Conservation (phyloP, 23 red algal species). For the Pyropia haitanensis region DNA sequence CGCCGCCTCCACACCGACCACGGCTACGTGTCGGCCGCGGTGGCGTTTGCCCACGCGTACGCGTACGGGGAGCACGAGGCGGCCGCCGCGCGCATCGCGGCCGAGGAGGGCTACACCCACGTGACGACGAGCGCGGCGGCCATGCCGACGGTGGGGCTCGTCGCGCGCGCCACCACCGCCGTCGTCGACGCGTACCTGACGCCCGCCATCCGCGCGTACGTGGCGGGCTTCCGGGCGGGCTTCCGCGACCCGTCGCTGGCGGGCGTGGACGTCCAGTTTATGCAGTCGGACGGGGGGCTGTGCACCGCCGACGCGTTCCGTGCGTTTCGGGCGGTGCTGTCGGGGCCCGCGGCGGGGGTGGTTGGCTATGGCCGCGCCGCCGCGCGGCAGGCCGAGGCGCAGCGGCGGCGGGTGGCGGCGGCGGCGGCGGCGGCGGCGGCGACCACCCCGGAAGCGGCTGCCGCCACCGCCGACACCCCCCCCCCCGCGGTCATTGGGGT, state of each 20-base stretch:
- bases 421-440: background rate
- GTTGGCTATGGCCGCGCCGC: conserved; percentile 64
- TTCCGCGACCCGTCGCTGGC: conserved; percentile 36
- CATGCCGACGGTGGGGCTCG: conserved; percentile 86
- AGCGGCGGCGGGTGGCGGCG: background rate
- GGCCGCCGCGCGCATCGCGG: conserved; percentile 28
- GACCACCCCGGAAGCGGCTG: background rate
- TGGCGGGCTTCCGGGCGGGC: conserved; percentile 51
- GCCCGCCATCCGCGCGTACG: conserved; percentile 62
- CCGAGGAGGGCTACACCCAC: conserved; percentile 47
- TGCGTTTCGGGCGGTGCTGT: conserved; percentile 82
- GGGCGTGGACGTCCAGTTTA: conserved; percentile 80
- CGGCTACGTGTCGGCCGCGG: conserved; percentile 58
- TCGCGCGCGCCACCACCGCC: conserved; percentile 70
- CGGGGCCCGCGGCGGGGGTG: conserved; percentile 92
- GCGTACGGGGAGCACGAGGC: conserved; percentile 66
- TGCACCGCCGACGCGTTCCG: conserved; percentile 63
- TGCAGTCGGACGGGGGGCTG: conserved; percentile 95
- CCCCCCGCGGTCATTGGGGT: conserved; percentile 76
- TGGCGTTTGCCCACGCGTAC: conserved; percentile 92
- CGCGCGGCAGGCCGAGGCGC: conserved; percentile 19
- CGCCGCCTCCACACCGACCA: conserved; percentile 2
- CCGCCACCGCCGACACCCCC: too few species aligned
- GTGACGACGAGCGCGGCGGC: conserved; percentile 58
- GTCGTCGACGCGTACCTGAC: conserved; percentile 94